These are phyloP conservation scores for Malus sieversii DNA, from an alignment of 306 rosid species.

Conservation along the genomic window DNA sequence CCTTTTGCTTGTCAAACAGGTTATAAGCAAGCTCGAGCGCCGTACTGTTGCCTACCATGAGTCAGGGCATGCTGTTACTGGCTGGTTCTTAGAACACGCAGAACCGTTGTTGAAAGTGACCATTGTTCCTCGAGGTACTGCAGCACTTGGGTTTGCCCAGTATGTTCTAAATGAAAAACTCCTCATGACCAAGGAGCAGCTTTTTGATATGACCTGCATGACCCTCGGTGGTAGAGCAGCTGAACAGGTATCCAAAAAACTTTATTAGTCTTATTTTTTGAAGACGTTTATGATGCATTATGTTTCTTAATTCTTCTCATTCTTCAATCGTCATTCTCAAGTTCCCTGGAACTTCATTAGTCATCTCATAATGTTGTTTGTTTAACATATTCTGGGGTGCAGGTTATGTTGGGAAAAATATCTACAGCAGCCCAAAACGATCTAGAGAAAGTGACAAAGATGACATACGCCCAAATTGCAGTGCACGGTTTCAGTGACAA, in stretches of 20 bases:
- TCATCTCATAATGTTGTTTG: not conserved
- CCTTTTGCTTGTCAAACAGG: conserved; percentile 38
- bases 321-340: not conserved
- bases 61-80: conserved; percentile 92
- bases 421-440: conserved; percentile 93
- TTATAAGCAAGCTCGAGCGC: conserved; percentile 82
- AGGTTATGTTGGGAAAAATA: conserved; percentile 79
- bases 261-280: not conserved
- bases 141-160: conserved; percentile 95
- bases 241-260: conserved; percentile 55
- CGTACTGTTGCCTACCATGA: conserved; percentile 96
- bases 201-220: conserved; percentile 88
- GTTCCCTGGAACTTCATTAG: not conserved
- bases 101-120: conserved; percentile 88
- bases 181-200: conserved; percentile 92
- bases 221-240: conserved; percentile 97
- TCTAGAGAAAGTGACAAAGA: conserved; percentile 89
- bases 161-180: conserved; percentile 89
- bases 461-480: conserved; percentile 96
- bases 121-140: conserved; percentile 93
- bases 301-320: no score
- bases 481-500: conserved; percentile 85
- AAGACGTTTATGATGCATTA: not conserved
- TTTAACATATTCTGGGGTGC: conserved; percentile 8
- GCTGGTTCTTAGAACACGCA: conserved; percentile 89